Evolutionary conservation across 768 basidiomycete species (phyloP).

Genomic region (Phaeolepiota aurea): DNA sequence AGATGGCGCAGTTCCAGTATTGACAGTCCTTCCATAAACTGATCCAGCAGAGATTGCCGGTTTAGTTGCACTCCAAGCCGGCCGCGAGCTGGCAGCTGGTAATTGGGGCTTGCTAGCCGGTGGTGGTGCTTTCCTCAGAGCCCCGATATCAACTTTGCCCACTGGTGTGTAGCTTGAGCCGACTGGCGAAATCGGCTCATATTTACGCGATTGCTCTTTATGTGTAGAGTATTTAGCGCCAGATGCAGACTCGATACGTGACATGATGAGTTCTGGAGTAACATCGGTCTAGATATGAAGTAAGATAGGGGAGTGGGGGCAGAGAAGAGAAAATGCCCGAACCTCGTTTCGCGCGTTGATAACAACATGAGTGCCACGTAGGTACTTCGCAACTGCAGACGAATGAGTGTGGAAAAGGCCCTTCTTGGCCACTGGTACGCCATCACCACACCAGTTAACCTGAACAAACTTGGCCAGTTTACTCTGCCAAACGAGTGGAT

Average conservation of each 20-base stretch:
- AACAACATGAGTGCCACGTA: slow-evolving; percentile 81
- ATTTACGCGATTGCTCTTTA: slow-evolving; percentile 63
- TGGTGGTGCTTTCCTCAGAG: slow-evolving; percentile 40
- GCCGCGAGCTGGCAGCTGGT: slow-evolving; percentile 34
- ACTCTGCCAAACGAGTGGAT: slow-evolving; percentile 39
- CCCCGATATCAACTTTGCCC: slow-evolving; percentile 63
- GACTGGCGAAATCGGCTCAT: slow-evolving; percentile 76
- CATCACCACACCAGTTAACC: slow-evolving; percentile 97
- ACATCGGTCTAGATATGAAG: slow-evolving; percentile 61
- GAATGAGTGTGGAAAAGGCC: slow-evolving; percentile 90
- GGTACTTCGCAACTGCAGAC: slow-evolving; percentile 66
- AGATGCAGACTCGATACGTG: slow-evolving; percentile 79
- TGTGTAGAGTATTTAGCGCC: slow-evolving; percentile 88
- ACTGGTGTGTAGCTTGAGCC: slow-evolving; percentile 72
- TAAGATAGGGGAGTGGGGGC: slow-evolving; percentile 1
- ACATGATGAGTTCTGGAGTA: slow-evolving; percentile 70
- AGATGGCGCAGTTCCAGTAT: slow-evolving; percentile 31
- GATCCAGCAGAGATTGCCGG: slow-evolving; percentile 32
- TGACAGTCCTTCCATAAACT: slow-evolving; percentile 29
- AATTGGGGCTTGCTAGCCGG: slow-evolving; percentile 27
- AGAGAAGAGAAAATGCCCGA: slow-evolving; percentile 9
- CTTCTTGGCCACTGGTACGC: slow-evolving; percentile 88
- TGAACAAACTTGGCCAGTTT: slow-evolving; percentile 87
- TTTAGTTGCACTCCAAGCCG: slow-evolving; percentile 35
- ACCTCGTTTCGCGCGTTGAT: slow-evolving; percentile 86